Evolutionary conservation across 2,329 filamentous ascomycete genomes (phyloP).

Genomic region (Biscogniauxia mediterranea): DNA sequence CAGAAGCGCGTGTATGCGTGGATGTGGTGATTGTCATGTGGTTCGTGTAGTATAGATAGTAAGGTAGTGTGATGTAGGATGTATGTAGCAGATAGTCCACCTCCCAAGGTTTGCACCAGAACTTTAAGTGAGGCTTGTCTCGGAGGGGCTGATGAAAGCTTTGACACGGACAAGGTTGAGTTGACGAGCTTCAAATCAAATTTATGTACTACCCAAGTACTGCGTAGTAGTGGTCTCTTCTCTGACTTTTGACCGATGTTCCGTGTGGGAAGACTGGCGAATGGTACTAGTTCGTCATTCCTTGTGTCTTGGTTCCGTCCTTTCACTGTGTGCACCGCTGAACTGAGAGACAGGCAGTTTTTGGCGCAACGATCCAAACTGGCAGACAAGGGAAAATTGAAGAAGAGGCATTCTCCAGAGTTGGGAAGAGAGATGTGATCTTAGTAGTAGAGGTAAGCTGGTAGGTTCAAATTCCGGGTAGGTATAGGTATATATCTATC

Average conservation of each 20-base stretch:
- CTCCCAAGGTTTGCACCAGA: too few relatives aligned
- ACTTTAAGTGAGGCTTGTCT: slow-evolving; percentile 10
- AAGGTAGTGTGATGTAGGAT: too few relatives aligned
- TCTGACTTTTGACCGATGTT: slow-evolving; percentile 24
- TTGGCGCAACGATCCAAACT: slow-evolving; percentile 8
- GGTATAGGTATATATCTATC: too few relatives aligned
- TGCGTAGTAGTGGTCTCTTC: too few relatives aligned
- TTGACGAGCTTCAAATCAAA: slow-evolving; percentile 3
- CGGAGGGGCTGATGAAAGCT: slow-evolving; percentile 15
- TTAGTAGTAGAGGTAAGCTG: too few relatives aligned
- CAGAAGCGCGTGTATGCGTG: neutral
- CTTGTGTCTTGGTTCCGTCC: slow-evolving; percentile 20
- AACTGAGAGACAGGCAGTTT: neutral
- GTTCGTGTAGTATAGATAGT: neutral
- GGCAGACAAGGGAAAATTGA: slow-evolving; percentile 7
- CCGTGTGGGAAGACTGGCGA: slow-evolving; percentile 14
- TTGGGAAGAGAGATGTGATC: too few relatives aligned
- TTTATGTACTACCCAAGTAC: neutral
- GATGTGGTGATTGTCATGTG: neutral
- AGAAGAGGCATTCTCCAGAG: slow-evolving; percentile 5
- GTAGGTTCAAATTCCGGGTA: too few relatives aligned
- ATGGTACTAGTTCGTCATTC: slow-evolving; percentile 13
- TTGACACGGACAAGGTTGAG: slow-evolving; percentile 8
- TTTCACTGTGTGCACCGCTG: slow-evolving; percentile 20
- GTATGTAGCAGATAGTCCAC: too few relatives aligned